phyloP scores from a whole-genome alignment of 129 eudicot species.

The Chrysanthemum seticuspe region DNA sequence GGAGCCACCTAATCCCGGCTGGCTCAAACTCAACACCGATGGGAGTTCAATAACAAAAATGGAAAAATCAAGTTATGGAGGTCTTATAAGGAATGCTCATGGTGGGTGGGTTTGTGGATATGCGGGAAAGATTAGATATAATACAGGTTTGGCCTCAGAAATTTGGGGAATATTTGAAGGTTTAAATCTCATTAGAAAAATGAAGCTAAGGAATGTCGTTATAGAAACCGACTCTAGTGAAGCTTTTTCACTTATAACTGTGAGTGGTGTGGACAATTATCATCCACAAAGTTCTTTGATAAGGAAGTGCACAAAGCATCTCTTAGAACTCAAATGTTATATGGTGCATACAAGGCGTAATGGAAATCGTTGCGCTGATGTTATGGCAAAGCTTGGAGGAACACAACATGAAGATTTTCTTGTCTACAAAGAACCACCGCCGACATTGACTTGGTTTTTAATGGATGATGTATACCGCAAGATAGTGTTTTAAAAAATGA shows the following conservation, averaged over 20 bases:
- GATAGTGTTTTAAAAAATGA: background rate
- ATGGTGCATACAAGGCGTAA: slow-evolving; percentile 19
- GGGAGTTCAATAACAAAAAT: slow-evolving; percentile 24
- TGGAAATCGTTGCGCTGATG: slow-evolving; percentile 20
- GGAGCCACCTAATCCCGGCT: background rate
- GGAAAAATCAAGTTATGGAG: slow-evolving; percentile 23
- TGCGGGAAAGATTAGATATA: slow-evolving; percentile 8
- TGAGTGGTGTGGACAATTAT: background rate
- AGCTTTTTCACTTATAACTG: slow-evolving; percentile 18
- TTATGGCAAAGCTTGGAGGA: slow-evolving; percentile 22
- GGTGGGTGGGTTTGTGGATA: slow-evolving; percentile 21
- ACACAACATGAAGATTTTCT: background rate
- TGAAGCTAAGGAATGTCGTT: background rate
- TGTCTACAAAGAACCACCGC: background rate
- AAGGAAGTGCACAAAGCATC: background rate
- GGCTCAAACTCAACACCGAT: slow-evolving; percentile 12
- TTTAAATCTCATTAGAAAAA: slow-evolving; percentile 9
- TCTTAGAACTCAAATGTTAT: slow-evolving; percentile 10
- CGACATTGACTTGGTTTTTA: background rate
- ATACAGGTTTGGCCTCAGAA: slow-evolving; percentile 6
- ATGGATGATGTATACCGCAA: background rate
- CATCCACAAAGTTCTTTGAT: slow-evolving; percentile 4
- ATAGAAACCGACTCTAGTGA: slow-evolving; percentile 26
- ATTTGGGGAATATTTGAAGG: slow-evolving; percentile 17
- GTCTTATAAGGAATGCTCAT: slow-evolving; percentile 12